phyloP scores from a whole-genome alignment of 495 filamentous ascomycete genomes.

The Lindgomyces ingoldianus region DNA sequence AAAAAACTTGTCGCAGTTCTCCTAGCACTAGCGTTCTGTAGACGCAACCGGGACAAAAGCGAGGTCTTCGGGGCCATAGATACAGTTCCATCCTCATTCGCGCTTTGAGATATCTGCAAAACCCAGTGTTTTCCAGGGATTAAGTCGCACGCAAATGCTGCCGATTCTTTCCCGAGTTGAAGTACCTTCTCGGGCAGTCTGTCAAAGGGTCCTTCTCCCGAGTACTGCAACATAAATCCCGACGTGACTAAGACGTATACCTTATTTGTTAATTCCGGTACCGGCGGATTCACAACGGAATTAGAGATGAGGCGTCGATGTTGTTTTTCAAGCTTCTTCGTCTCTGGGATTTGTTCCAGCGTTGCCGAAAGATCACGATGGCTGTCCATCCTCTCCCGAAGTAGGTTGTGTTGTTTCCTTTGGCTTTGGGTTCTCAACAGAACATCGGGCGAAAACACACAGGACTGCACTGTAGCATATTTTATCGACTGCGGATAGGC shows the following conservation, averaged over 20 bases:
- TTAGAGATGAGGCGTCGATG: slow-evolving; percentile 51
- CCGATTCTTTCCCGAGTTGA: slow-evolving; percentile 78
- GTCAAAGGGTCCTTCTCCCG: slow-evolving; percentile 76
- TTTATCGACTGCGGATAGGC: slow-evolving; percentile 84
- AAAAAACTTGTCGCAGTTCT: slow-evolving; percentile 69
- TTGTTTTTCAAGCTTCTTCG: slow-evolving; percentile 34
- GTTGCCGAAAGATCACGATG: slow-evolving; percentile 42
- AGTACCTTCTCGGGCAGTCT: slow-evolving; percentile 85
- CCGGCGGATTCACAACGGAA: slow-evolving; percentile 56
- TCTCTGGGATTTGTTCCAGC: slow-evolving; percentile 39
- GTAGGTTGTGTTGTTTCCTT: slow-evolving; percentile 48
- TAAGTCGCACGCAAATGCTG: slow-evolving; percentile 89
- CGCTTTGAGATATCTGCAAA: slow-evolving; percentile 78
- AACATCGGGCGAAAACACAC: slow-evolving; percentile 55
- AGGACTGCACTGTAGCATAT: slow-evolving; percentile 54
- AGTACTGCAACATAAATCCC: slow-evolving; percentile 85
- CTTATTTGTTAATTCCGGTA: slow-evolving; percentile 74
- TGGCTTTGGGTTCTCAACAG: slow-evolving; percentile 65
- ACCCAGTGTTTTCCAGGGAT: slow-evolving; percentile 94
- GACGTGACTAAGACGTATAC: slow-evolving; percentile 78
- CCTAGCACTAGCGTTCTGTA: slow-evolving; percentile 58
- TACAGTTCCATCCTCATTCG: slow-evolving; percentile 59
- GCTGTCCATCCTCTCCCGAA: slow-evolving; percentile 47
- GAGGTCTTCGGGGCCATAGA: slow-evolving; percentile 57
- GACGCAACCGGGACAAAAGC: slow-evolving; percentile 70